Conservation (phyloP, 73 alveolate genomes). For the Blepharisma stoltei region DNA sequence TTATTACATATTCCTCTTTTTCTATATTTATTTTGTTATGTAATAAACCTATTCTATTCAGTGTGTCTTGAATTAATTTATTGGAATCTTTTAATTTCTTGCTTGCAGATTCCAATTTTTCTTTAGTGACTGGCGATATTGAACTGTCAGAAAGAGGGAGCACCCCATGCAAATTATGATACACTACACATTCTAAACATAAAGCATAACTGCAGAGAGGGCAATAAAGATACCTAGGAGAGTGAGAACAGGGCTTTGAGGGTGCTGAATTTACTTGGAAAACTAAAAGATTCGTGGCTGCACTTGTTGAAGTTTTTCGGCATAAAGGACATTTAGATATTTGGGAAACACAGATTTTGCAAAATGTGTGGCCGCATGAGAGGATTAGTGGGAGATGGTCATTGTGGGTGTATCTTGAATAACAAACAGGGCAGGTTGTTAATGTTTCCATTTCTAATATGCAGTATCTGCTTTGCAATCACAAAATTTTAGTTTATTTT, state of each 20-base stretch:
- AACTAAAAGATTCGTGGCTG: not conserved
- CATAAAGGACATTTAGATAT: constrained; percentile 20
- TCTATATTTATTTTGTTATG: not conserved
- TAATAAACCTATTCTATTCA: not conserved
- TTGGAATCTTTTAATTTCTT: not conserved
- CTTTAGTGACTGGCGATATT: not conserved
- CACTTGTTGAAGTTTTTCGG: not conserved
- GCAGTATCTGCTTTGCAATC: not conserved
- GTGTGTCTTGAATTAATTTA: not conserved
- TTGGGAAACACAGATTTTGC: not conserved
- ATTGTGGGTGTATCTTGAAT: not conserved
- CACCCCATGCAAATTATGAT: not conserved
- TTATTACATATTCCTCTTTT: not conserved
- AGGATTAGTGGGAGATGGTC: not conserved
- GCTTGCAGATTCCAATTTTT: not conserved
- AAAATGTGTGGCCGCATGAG: constrained; percentile 15
- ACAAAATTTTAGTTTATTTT: too few species aligned
- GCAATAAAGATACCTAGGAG: not conserved
- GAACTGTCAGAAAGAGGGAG: not conserved
- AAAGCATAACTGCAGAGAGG: not conserved
- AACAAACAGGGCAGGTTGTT: constrained; percentile 12
- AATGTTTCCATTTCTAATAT: constrained; percentile 11
- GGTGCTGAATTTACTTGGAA: not conserved
- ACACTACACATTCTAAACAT: not conserved
- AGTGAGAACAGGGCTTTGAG: not conserved